These are phyloP conservation scores for Plenodomus tracheiphilus DNA, from an alignment of 2,329 filamentous ascomycete species.

Conservation along the genomic window DNA sequence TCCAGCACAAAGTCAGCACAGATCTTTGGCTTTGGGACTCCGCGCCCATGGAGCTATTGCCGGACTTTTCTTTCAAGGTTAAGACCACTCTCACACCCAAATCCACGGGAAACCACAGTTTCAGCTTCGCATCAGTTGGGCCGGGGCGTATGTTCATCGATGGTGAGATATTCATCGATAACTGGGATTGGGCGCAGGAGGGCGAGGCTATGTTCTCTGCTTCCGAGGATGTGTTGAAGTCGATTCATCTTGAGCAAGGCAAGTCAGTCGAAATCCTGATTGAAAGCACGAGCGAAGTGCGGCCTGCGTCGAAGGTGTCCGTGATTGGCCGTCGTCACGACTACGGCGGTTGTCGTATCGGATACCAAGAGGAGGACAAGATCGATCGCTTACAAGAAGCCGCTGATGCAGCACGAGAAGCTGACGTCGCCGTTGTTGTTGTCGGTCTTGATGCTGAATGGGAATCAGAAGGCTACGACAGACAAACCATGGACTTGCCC, in stretches of 20 bases:
- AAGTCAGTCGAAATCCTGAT: constrained; percentile 64
- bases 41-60: constrained; percentile 63
- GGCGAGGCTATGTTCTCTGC: constrained; percentile 73
- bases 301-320: constrained; percentile 63
- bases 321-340: constrained; percentile 62
- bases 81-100: constrained; percentile 63
- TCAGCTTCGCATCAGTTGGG: constrained; percentile 70
- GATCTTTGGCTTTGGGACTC: constrained; percentile 74
- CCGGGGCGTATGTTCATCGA: constrained; percentile 65
- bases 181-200: constrained; percentile 71
- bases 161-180: constrained; percentile 62
- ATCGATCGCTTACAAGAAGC: constrained; percentile 62
- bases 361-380: constrained; percentile 69
- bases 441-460: constrained; percentile 77
- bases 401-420: constrained; percentile 66
- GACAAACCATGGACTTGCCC: constrained; percentile 64
- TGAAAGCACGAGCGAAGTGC: constrained; percentile 69
- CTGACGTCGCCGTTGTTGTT: constrained; percentile 78
- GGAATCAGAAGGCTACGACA: constrained; percentile 72
- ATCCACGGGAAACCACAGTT: constrained; percentile 64
- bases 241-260: constrained; percentile 62
- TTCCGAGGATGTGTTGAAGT: constrained; percentile 65
- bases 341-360: constrained; percentile 72
- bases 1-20: constrained; percentile 64
- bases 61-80: constrained; percentile 66